Conservation (phyloP, 2,329 filamentous ascomycete species). For the Botryotinia narcissicola region DNA sequence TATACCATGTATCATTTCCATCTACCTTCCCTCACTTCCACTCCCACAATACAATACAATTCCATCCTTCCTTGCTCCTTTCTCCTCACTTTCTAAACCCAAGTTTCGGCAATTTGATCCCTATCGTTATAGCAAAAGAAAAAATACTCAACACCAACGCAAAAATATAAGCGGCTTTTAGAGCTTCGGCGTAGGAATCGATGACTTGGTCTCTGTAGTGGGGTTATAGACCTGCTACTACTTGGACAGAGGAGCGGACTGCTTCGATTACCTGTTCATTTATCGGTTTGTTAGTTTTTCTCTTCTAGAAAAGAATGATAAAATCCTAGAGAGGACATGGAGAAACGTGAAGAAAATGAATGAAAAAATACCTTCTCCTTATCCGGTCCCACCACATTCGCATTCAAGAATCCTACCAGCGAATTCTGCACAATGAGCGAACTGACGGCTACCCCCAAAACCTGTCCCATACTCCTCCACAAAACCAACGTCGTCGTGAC, state of each 20-base stretch:
- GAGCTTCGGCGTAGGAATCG: constrained; percentile 51
- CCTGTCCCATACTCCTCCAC: constrained; percentile 68
- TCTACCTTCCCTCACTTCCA: background rate
- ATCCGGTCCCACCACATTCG: constrained; percentile 56
- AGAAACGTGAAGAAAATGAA: background rate
- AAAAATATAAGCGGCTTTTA: constrained; percentile 46
- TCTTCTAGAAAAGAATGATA: background rate
- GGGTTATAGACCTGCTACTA: constrained; percentile 46
- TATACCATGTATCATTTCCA: background rate
- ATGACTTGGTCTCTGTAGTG: constrained; percentile 55
- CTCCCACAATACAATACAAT: too few relatives aligned
- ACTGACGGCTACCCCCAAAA: constrained; percentile 70
- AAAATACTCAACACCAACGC: constrained; percentile 48
- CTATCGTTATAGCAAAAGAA: constrained; percentile 48
- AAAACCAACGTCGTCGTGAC: constrained; percentile 68
- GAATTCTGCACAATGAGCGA: constrained; percentile 73
- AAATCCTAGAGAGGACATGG: too few relatives aligned
- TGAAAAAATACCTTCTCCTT: constrained; percentile 46
- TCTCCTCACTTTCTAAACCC: constrained; percentile 43
- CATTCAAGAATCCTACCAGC: constrained; percentile 57
- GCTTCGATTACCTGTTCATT: constrained; percentile 45
- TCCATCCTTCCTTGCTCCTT: background rate
- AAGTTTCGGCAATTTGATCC: constrained; percentile 54
- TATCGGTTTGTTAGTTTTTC: background rate
- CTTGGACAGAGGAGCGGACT: constrained; percentile 55